These are phyloP conservation scores for Penicillium sp. DNA, from an alignment of 2,329 filamentous ascomycete species.

Conservation along the genomic window DNA sequence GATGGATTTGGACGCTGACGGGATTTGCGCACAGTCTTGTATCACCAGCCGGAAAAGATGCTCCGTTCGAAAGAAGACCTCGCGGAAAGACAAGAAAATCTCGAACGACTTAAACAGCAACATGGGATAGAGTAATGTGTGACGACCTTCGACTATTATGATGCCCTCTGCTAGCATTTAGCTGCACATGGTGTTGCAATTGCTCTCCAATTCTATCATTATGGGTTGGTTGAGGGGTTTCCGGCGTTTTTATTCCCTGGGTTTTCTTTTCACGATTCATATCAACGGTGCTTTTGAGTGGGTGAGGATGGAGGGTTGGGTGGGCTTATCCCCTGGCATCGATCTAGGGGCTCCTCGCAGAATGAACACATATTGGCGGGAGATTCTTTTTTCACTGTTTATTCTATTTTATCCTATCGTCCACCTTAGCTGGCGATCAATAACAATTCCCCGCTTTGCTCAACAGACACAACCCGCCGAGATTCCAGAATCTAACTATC, in stretches of 20 bases:
- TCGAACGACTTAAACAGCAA: constrained; percentile 97
- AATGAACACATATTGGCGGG: background rate
- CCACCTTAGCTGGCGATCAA: constrained; percentile 4
- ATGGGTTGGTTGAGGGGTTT: constrained; percentile 40
- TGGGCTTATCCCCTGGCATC: constrained; percentile 10
- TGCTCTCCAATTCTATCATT: constrained; percentile 30
- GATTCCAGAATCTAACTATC: background rate
- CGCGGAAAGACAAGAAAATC: constrained; percentile 88
- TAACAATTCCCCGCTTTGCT: constrained; percentile 5
- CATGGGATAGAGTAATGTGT: constrained; percentile 91
- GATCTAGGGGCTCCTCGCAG: constrained; percentile 2
- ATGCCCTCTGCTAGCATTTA: constrained; percentile 35
- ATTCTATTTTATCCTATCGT: constrained; percentile 14
- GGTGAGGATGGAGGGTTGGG: constrained; percentile 26
- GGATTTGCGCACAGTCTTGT: constrained; percentile 53
- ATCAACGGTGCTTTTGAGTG: constrained; percentile 28
- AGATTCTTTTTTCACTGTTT: constrained; percentile 17
- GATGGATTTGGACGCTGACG: background rate
- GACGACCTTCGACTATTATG: constrained; percentile 29
- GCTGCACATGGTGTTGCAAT: constrained; percentile 30
- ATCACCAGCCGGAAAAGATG: constrained; percentile 77
- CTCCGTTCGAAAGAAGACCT: constrained; percentile 88
- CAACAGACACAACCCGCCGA: background rate
- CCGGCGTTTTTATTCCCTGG: constrained; percentile 38
- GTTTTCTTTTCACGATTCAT: constrained; percentile 32